These are phyloP conservation scores for Pythium graminicola DNA, from an alignment of 352 stramenopile genomes.

Conservation along the genomic window DNA sequence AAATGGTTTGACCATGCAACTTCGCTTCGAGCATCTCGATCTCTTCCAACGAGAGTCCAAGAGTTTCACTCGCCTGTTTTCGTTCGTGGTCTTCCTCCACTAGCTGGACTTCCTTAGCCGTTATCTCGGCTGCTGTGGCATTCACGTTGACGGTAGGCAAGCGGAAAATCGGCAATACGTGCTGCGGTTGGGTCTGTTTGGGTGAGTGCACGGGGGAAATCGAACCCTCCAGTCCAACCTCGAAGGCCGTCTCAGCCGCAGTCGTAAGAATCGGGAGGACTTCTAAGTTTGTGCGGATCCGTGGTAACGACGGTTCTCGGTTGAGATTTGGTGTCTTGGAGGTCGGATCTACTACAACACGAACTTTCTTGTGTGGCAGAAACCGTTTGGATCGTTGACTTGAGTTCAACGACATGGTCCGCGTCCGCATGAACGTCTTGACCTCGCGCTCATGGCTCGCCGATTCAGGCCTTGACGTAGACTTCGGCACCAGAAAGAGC, in stretches of 20 bases:
- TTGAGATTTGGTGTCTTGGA: constrained; percentile 3
- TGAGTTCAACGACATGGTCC: constrained; percentile 34
- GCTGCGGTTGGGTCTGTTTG: constrained; percentile 24
- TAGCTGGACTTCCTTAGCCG: constrained; percentile 33
- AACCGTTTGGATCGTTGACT: constrained; percentile 41
- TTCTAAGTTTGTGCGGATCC: constrained; percentile 37
- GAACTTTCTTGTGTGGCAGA: constrained; percentile 39
- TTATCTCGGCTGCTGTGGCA: constrained; percentile 31
- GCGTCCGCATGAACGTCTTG: constrained; percentile 37
- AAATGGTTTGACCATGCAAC: constrained; percentile 24
- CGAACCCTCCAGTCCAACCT: constrained; percentile 41
- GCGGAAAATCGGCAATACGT: constrained; percentile 66
- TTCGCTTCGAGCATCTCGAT: constrained; percentile 57
- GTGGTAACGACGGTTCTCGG: constrained; percentile 12
- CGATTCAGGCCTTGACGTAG: constrained; percentile 6
- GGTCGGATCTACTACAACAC: background rate
- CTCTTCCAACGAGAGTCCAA: constrained; percentile 60
- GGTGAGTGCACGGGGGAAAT: background rate
- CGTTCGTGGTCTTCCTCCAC: constrained; percentile 48
- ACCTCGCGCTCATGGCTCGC: constrained; percentile 18
- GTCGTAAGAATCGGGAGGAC: constrained; percentile 71
- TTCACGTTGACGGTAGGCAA: constrained; percentile 52
- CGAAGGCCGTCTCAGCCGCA: constrained; percentile 62
- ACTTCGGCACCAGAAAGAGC: constrained; percentile 27
- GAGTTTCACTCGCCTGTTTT: constrained; percentile 51